phyloP scores from a whole-genome alignment of 176 grass and related monocot species.

The Thalia dealbata region DNA sequence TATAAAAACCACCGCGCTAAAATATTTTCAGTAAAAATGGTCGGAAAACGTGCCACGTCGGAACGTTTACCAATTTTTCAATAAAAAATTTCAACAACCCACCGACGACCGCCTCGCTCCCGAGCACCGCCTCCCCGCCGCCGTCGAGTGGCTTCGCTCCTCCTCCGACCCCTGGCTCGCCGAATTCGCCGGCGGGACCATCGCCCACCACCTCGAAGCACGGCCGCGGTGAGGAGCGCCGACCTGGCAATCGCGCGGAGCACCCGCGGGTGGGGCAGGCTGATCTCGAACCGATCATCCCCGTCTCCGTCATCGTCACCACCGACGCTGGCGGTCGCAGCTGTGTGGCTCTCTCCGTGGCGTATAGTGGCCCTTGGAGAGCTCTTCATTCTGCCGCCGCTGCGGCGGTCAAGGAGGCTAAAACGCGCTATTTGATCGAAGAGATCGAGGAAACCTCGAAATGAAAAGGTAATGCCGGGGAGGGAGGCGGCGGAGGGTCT shows the following conservation, averaged over 20 bases:
- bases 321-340: neutral
- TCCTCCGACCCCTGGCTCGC: too few species aligned
- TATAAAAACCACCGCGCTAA: too few species aligned
- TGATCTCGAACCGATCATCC: constrained; percentile 41
- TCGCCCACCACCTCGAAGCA: too few species aligned
- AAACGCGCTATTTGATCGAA: neutral
- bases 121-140: constrained; percentile 60
- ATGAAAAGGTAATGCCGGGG: neutral
- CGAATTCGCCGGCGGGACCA: too few species aligned
- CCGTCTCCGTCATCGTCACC: constrained; percentile 1
- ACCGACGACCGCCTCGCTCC: constrained; percentile 77
- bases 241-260: constrained; percentile 46
- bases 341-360: neutral
- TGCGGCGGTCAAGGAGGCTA: neutral
- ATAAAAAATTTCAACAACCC: too few species aligned
- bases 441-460: constrained; percentile 4
- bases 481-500: neutral
- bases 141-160: too few species aligned
- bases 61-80: too few species aligned
- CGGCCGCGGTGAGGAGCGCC: constrained; percentile 33
- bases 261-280: constrained; percentile 41
- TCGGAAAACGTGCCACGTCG: too few species aligned
- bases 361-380: neutral
- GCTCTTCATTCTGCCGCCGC: constrained; percentile 1
- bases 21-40: too few species aligned